Evolutionary conservation across 805 yeast species (phyloP).

Genomic region (Zygosaccharomyces rouxii): DNA sequence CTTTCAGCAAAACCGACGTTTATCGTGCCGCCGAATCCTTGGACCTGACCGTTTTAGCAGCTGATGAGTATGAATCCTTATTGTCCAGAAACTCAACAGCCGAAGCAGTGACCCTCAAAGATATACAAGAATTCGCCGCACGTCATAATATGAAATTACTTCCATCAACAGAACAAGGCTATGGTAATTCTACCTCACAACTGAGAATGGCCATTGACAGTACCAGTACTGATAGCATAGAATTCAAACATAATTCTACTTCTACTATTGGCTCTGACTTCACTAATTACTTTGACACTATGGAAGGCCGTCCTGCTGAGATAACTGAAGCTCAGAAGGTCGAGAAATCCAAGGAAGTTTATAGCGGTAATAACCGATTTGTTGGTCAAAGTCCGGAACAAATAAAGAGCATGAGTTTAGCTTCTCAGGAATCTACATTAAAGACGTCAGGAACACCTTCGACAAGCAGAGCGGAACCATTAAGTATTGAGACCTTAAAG

Average conservation of each 20-base stretch:
- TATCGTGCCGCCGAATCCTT: slow-evolving; percentile 39
- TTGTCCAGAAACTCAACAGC: slow-evolving; percentile 27
- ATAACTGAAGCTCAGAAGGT: background rate
- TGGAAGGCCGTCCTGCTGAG: background rate
- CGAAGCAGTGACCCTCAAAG: slow-evolving; percentile 30
- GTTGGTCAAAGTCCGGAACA: background rate
- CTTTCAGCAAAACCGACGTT: slow-evolving; percentile 34
- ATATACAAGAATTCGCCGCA: slow-evolving; percentile 34
- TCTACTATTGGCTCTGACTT: background rate
- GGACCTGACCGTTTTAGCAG: slow-evolving; percentile 42
- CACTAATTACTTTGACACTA: background rate
- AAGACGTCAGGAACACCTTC: background rate
- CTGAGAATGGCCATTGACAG: background rate
- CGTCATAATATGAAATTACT: slow-evolving; percentile 36
- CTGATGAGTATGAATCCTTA: slow-evolving; percentile 41
- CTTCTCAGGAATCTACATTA: slow-evolving; percentile 3
- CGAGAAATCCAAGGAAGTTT: background rate
- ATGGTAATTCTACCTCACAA: slow-evolving; percentile 7
- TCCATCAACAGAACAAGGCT: slow-evolving; percentile 17
- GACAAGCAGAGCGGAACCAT: background rate
- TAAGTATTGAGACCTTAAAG: slow-evolving; percentile 10
- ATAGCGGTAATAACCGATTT: background rate
- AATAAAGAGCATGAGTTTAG: background rate
- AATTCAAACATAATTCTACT: background rate
- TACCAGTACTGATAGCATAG: slow-evolving; percentile 8